These are phyloP conservation scores for Clarireedia sp. DNA, from an alignment of 2,329 filamentous ascomycete species.

Conservation along the genomic window DNA sequence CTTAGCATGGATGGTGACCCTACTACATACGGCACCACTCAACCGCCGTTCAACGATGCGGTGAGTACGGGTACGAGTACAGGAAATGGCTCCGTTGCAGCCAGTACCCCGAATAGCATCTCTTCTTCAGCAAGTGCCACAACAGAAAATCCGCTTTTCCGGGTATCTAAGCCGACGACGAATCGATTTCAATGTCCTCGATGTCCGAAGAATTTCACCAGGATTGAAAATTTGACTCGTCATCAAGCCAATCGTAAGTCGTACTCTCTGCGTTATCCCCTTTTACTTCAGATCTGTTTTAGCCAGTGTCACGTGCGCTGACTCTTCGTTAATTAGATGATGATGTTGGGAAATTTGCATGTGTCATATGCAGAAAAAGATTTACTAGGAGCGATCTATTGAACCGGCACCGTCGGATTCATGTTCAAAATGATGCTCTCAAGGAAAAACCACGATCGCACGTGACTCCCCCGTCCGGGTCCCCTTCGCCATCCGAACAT, in stretches of 20 bases:
- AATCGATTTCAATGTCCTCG: constrained; percentile 23
- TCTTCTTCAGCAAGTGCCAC: background rate
- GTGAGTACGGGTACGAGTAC: background rate
- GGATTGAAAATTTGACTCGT: constrained; percentile 27
- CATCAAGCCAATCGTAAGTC: constrained; percentile 28
- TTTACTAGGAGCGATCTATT: constrained; percentile 27
- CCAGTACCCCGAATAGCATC: background rate
- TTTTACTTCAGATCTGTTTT: background rate
- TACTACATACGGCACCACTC: background rate
- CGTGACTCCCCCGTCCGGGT: constrained; percentile 10
- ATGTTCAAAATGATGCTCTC: constrained; percentile 8
- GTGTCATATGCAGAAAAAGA: constrained; percentile 23
- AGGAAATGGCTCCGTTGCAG: background rate
- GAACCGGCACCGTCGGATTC: constrained; percentile 26
- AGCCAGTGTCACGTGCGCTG: constrained; percentile 3
- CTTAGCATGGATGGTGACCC: background rate
- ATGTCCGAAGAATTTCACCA: constrained; percentile 27
- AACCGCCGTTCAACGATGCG: background rate
- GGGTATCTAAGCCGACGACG: constrained; percentile 6
- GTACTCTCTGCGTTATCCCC: background rate
- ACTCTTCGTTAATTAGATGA: constrained; percentile 17
- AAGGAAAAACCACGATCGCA: constrained; percentile 10
- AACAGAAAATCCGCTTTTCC: background rate
- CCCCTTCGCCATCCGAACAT: constrained; percentile 9
- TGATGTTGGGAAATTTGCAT: constrained; percentile 25